Percentiles rank a stretch among this genome's conserved stretches.
phyloP scores from a whole-genome alignment of 2,329 filamentous ascomycete genomes.

The Geoglossum cookeanum region DNA sequence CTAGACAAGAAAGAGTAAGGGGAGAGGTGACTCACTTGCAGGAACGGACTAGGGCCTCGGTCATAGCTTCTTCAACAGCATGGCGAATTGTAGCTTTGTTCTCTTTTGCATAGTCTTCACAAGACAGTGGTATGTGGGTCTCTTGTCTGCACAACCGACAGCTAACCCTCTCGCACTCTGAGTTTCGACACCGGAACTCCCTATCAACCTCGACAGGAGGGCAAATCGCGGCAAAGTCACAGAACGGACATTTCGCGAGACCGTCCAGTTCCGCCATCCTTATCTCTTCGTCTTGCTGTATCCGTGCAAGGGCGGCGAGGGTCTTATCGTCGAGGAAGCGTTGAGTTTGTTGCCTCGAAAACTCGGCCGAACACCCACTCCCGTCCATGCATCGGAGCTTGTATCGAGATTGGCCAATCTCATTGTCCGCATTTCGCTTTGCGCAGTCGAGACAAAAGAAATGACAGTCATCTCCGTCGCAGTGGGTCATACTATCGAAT shows the following conservation, averaged over 20 bases:
- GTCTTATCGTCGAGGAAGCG: constrained; percentile 39
- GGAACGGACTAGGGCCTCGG: constrained; percentile 52
- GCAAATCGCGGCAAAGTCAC: constrained; percentile 59
- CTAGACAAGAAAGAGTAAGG: background rate
- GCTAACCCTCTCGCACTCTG: constrained; percentile 41
- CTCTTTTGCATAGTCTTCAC: constrained; percentile 38
- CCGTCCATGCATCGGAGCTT: constrained; percentile 51
- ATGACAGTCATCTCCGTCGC: constrained; percentile 37
- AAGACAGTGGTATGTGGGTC: constrained; percentile 54
- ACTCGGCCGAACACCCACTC: constrained; percentile 44
- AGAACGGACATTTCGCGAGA: constrained; percentile 63
- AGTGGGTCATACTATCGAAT: constrained; percentile 48
- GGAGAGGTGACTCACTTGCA: constrained; percentile 38
- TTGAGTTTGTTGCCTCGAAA: constrained; percentile 34
- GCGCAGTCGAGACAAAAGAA: constrained; percentile 54
- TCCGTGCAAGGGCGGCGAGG: constrained; percentile 42
- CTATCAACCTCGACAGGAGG: constrained; percentile 45
- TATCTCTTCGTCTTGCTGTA: constrained; percentile 53
- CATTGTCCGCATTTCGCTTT: constrained; percentile 42
- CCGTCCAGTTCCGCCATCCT: constrained; percentile 51
- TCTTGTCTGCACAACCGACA: constrained; percentile 49
- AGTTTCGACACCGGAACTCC: constrained; percentile 54
- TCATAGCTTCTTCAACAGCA: constrained; percentile 68
- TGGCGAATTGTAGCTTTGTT: constrained; percentile 34
- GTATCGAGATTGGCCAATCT: constrained; percentile 51